A percentile compares a stretch with the other conserved stretches of the same genome.
Conservation (phyloP, 495 filamentous ascomycete genomes). For the Penicillium odoratum region DNA sequence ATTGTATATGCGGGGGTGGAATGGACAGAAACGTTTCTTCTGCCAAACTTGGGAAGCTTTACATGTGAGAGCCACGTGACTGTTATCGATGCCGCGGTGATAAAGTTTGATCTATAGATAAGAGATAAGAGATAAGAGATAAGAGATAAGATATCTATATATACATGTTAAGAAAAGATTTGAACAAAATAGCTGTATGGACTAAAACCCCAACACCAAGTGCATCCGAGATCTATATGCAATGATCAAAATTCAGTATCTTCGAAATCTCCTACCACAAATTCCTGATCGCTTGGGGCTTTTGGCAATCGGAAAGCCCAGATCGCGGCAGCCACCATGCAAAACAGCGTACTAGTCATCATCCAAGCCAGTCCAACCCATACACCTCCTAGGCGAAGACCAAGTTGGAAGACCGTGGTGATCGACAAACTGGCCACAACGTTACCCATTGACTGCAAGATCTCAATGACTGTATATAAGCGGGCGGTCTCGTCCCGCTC, state of each 20-base stretch:
- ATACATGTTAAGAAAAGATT: background rate
- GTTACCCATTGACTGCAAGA: constrained; percentile 55
- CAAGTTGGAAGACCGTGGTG: constrained; percentile 54
- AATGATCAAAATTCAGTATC: constrained; percentile 14
- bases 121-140: background rate
- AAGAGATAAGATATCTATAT: background rate
- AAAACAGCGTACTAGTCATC: constrained; percentile 46
- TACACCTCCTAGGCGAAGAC: constrained; percentile 46
- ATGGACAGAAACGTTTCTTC: background rate
- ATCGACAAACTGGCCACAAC: constrained; percentile 54
- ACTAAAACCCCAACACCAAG: constrained; percentile 1
- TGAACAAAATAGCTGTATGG: background rate
- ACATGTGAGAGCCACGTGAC: constrained; percentile 25
- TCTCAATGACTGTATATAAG: constrained; percentile 56
- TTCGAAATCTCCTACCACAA: constrained; percentile 29
- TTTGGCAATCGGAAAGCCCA: constrained; percentile 40
- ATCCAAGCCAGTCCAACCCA: constrained; percentile 59
- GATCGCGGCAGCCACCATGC: constrained; percentile 38
- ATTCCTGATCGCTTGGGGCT: constrained; percentile 16
- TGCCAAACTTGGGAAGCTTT: constrained; percentile 6
- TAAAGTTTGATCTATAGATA: background rate
- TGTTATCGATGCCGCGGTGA: background rate
- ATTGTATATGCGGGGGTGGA: constrained; percentile 44
- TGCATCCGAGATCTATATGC: constrained; percentile 19
- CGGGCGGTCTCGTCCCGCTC: constrained; percentile 54